Base-by-base conservation (phyloP, 169 alveolate species). In the Eimeria praecox region DNA sequence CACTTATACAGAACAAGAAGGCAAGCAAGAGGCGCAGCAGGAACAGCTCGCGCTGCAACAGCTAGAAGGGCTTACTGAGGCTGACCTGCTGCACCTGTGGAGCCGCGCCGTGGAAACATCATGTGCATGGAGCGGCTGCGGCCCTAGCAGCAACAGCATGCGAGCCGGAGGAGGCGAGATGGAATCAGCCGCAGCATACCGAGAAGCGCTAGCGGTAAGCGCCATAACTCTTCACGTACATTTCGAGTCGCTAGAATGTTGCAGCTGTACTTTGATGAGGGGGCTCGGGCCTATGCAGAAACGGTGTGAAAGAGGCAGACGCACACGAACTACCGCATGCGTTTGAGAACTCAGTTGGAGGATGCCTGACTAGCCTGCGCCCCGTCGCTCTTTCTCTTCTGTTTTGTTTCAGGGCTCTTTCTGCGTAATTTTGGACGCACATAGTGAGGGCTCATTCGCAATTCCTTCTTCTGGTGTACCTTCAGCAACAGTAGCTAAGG, bases 61-160 rank as follows among this genome's bases (percentile, higher is more conserved):
- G 52, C 66, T 87, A 30, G 94, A 87, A 49, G 94, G 94, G 20
- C 83, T 87, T 42, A 49, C 83, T 30, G 94, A 87, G 83, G 46
- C n/a, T 12, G 94, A 87, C 35, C 30, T 87, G 83, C 83, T 87
- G 69, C 94, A 87, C 49, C 2, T 87, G 83, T 87, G 94, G 94
- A 66, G 94, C 82, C 46, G 83, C 33, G 82, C 94, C 5, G 94
- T 87, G 35, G 94, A 87, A 4, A 18, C 52, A 10, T 62, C 83
- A n/a, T 59, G 71, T n/a, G 94, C 94, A 16, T 87, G 94, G 94
- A 59, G 93, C 64, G 82, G 93, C 33, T n/a, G 77, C 91, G 35
- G 77, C 91, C 30, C 35, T 35, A 54, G 77, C 77, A 83, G 91
- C 77, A 85, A 42, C 52, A 87, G 66, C 94, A 62, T 49, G 9